Evolutionary conservation across 1,284 basidiomycete species (phyloP), one percentile per base, ranked within the genome.

Genomic region (Pascua sp.): DNA sequence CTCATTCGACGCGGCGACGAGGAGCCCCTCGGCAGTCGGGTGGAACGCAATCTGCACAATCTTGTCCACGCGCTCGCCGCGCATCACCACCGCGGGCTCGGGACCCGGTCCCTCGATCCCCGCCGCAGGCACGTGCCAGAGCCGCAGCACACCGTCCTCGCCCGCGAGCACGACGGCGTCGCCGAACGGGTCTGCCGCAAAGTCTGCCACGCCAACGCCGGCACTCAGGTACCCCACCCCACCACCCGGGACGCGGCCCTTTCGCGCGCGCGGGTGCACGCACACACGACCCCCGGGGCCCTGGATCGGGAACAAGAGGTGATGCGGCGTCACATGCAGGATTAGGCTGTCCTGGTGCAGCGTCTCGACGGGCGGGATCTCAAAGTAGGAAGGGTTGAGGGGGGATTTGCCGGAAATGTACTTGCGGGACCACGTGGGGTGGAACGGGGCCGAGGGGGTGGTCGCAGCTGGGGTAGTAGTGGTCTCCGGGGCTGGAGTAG

Each of bases 241-340:
- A 7, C 72, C 71, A n/a, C 61, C 55, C 0, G 73, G 68, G 38
- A 81, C 58, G 11, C 80, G 63, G 0, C 79, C 79, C 55, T 73
- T 78, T 49, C 71, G 66, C 4, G 56, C 49, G 15, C 79, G 49
- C 0, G 77, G 67, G 59, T 80, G 78, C 1, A 78, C 70, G 3
- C 67, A 75, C 12, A 81, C 60, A n/a, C 77, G 63, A 0, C 80
- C 80, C 12, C 80, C 80, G 0, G 79, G 71, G 1, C 80, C 79
- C 11, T 77, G 68, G 18, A 80, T 70, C 4, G 79, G 79, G 67
- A 78, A 79, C 64, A 79, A 71, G 4, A 77, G 67, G 42, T 72
- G 67, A 8, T 63, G 10, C 0, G 63, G 55, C 3, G 76, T 75
- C 2, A 68, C 59, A 57, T 74, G 67, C 15, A 76, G 65, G 17